Base-by-base conservation (phyloP, 192 early-diverging fungal genomes). In the Borealophlyctis nickersoniae region DNA sequence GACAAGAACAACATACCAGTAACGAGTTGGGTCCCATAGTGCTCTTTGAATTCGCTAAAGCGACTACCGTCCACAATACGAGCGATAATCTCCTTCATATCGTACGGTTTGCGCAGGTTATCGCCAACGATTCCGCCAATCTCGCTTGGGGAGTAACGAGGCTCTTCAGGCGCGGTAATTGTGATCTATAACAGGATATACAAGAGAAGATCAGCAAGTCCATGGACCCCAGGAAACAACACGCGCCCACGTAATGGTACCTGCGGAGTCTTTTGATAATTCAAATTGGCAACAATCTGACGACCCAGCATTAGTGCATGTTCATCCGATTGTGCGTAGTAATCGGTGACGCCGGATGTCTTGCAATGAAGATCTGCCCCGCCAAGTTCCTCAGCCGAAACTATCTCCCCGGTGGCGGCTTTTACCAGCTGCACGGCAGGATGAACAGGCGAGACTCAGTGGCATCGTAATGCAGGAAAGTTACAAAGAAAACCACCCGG, bases 331-430 rank as follows among this genome's bases (percentile, higher is more conserved):
- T 81, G 65, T 9, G 95, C 95, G 60, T 87, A 83, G 74, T 98
- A 92, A 79, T 98, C 95, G 14, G 94, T 96, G 29, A 98, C 95
- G 51, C 95, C 95, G 22, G 93, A 96, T 11, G 87, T 92, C 63
- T 87, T 84, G 83, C 92, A 93, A 72, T 98, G 95, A 66, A 98
- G 79, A 70, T 96, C 95, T 14, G 87, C 95, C 51, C 95, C 95
- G 64, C 95, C 95, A 51, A 98, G 83, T 26, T 94, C 91, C 76
- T 98, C 95, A 19, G 91, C 90, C 34, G 87, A 84, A 24, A 98
- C 90, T 26, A 89, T 88, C 75, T 98, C 94, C 56, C 95, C 95
- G 52, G 94, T 98, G 0, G 95, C 95, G 4, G 95, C 95, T 73
- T 91, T 90, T 5, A 98, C 95, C 62, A 98, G 78, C 63, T 72